phyloP scores from a whole-genome alignment of 75 land plant species.

The Ceratopteris richardii region DNA sequence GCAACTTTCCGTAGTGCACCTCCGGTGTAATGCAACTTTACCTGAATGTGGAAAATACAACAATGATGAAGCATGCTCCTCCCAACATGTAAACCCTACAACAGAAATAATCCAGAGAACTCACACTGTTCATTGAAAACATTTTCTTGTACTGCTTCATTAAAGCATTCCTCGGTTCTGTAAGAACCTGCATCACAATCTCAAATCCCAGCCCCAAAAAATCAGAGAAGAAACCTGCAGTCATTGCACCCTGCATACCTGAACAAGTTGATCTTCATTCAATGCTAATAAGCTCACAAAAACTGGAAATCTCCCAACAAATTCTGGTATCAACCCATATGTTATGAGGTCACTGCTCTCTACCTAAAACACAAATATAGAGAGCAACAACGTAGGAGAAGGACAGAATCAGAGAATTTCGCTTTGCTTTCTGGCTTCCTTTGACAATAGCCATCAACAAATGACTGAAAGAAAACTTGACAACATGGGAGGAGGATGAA shows the following conservation, averaged over 20 bases:
- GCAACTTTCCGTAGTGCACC: conserved; percentile 47
- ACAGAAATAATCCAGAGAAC: conserved; percentile 6
- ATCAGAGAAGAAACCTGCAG: neutral
- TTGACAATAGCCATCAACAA: no score
- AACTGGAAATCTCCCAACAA: conserved; percentile 77
- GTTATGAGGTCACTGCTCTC: conserved; percentile 82
- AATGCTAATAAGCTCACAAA: conserved; percentile 69
- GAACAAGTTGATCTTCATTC: conserved; percentile 74
- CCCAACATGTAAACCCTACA: neutral
- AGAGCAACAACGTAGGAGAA: neutral
- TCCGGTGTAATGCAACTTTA: conserved; percentile 52
- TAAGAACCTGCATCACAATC: conserved; percentile 63
- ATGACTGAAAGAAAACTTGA: no score
- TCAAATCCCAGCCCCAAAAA: no score
- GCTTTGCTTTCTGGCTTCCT: no score
- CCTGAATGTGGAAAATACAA: conserved; percentile 19
- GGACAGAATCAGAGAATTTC: neutral
- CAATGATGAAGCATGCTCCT: neutral
- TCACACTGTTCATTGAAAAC: conserved; percentile 61
- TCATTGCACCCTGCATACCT: conserved; percentile 27
- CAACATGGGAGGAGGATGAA: no score
- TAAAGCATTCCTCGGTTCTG: conserved; percentile 66
- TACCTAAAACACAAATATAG: conserved; percentile 21
- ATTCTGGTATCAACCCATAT: conserved; percentile 82
- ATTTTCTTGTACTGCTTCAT: conserved; percentile 62